These are phyloP conservation scores for Daucus carota DNA, from an alignment of 129 eudicot genomes.

Conservation along the genomic window DH1_v3.0 NC_030386.2:16668001-16668500, in stretches of 20 bases:
- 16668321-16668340: no score
- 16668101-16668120: no score
- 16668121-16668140: no score
- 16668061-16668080: no score
- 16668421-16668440: constrained; percentile 1
- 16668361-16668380: neutral
- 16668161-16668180: neutral
- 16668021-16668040: no score
- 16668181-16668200: neutral
- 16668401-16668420: neutral
- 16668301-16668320: neutral
- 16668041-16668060: no score
- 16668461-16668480: neutral
- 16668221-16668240: neutral
- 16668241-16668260: neutral
- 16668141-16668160: neutral
- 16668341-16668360: no score
- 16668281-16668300: neutral
- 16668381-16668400: neutral
- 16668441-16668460: neutral
- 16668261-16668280: neutral
- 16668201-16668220: constrained; percentile 5
- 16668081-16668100: no score
- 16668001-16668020: no score
- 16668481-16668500: neutral